Evolutionary conservation across 2,329 filamentous ascomycete species (phyloP), one percentile per base, ranked within the genome.

Genomic region (Cercospora sesami): DNA sequence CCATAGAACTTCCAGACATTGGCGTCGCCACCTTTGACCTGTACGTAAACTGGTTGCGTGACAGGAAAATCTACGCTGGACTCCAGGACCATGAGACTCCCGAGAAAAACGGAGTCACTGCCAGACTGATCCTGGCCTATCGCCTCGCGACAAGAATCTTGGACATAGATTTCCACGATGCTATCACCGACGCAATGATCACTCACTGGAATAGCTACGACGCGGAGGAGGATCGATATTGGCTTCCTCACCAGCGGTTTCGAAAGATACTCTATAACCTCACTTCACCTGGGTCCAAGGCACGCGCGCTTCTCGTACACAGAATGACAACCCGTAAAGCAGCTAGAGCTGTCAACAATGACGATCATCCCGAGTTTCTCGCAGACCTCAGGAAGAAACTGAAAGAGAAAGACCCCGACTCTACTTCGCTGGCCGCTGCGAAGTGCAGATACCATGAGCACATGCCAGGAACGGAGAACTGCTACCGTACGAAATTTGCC

Each of bases 121-220:
- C 36, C 1, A 16, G 18, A n/a, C 23, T 63, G 6, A 58, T 63
- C 28, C 10, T 36, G 4, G 62, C 63, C 7, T 71, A 71, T 30
- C 16, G 23, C 2, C 67, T 68, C 5, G 69, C 65, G 3, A 60
- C 66, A 31, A 42, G 59, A 18, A 33, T 71, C 5, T n/a, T 66
- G 31, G 69, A 71, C 23, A 8, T 4, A 12, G 69, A 68, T 28
- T 69, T 71, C 63, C 69, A 68, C 28, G 67, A 71, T n/a, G 67
- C 63, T 4, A 28, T 71, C 9, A 45, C n/a, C 2, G 65, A 71
- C 30, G 45, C 60, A 16, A 63, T 63, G 28, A 23, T 26, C 12
- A 16, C 48, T 14, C 48, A 53, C 23, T 53, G 48, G 48, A 5
- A 14, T 28, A 23, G 48, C 48, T 26, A 26, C 10, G 48, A 53